Evolutionary conservation across 1,139 yeast genomes (phyloP).

Genomic region (Wickerhamiella pararugosa): DNA sequence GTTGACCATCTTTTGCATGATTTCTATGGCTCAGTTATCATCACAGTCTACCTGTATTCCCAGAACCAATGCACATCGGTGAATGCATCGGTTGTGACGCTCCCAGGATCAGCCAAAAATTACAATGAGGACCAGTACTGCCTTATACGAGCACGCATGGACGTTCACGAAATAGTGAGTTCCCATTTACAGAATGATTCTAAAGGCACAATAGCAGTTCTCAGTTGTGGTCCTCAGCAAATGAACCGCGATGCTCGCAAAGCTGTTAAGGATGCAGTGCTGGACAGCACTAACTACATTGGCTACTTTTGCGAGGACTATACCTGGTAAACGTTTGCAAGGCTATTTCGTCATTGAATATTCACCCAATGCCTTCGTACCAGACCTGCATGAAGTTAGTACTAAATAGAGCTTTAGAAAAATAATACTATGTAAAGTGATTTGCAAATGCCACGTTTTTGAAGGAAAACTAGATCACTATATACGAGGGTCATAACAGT

Average conservation of each 20-base stretch:
- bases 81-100: neutral
- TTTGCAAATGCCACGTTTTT: no score
- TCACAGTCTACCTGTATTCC: constrained; percentile 19
- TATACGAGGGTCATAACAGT: no score
- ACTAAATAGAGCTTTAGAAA: no score
- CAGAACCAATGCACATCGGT: neutral
- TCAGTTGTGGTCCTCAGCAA: constrained; percentile 31
- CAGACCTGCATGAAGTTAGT: no score
- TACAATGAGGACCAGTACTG: constrained; percentile 2
- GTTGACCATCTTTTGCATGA: constrained; percentile 34
- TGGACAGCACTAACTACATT: constrained; percentile 20
- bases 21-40: constrained; percentile 24
- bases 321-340: constrained; percentile 13
- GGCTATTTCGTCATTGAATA: constrained; percentile 11
- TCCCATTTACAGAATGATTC: constrained; percentile 25
- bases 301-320: constrained; percentile 31
- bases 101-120: neutral
- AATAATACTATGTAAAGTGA: no score
- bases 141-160: constrained; percentile 3
- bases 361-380: neutral
- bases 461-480: no score
- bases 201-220: constrained; percentile 23
- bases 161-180: constrained; percentile 24
- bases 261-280: constrained; percentile 15
- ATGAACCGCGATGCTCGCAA: constrained; percentile 27